A percentile compares a stretch with the other conserved stretches of the same genome.
These are phyloP conservation scores for Phlebiopsis flavidoalba DNA, from an alignment of 768 basidiomycete genomes.

Conservation along the genomic window DNA sequence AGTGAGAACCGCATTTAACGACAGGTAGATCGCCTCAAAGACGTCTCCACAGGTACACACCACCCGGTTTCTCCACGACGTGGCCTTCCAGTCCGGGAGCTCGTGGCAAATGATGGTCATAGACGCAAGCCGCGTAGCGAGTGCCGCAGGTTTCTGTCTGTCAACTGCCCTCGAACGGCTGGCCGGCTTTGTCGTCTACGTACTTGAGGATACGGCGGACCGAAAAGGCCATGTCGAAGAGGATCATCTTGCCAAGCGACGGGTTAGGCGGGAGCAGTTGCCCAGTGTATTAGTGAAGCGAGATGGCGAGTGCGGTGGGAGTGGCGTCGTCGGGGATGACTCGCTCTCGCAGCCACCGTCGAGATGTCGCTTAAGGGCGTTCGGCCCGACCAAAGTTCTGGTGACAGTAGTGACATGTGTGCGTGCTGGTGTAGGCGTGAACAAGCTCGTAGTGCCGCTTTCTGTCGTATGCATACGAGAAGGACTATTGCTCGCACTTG, in stretches of 20 bases:
- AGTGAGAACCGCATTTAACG: neutral
- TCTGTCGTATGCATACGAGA: too few relatives aligned
- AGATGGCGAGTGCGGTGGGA: too few relatives aligned
- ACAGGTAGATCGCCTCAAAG: neutral
- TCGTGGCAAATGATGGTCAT: neutral
- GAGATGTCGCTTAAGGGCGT: too few relatives aligned
- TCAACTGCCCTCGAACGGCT: neutral
- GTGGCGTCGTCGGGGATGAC: too few relatives aligned
- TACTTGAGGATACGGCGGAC: neutral
- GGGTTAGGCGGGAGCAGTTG: neutral
- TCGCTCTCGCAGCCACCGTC: too few relatives aligned
- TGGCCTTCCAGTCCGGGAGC: neutral
- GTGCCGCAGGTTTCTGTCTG: neutral
- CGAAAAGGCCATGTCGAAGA: neutral
- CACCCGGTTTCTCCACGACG: neutral
- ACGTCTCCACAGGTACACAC: neutral
- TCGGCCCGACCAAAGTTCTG: too few relatives aligned
- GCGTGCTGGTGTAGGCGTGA: too few relatives aligned
- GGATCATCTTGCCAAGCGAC: neutral
- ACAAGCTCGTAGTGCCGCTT: too few relatives aligned
- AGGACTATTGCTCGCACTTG: too few relatives aligned
- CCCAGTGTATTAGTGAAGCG: neutral
- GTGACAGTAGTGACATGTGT: too few relatives aligned
- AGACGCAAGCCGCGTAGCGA: neutral
- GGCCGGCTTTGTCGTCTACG: too few relatives aligned